phyloP scores from a whole-genome alignment of 164 flowering plant genomes.

The Liquidambar formosana region DNA sequence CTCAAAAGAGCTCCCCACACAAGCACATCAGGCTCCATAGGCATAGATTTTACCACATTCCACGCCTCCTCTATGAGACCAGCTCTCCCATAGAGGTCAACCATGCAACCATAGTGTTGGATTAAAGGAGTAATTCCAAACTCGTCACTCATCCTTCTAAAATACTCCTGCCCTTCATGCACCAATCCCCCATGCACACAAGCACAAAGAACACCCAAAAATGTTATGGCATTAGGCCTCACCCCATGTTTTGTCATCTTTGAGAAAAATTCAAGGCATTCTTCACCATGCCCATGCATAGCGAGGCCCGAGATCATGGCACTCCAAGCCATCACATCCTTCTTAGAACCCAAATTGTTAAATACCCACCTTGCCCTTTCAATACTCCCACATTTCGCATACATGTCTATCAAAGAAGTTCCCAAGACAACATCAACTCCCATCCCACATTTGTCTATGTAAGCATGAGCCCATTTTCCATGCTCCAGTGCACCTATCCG shows the following conservation, averaged over 20 bases:
- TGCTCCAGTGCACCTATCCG: slow-evolving; percentile 36
- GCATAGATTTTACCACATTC: slow-evolving; percentile 34
- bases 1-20: slow-evolving; percentile 49
- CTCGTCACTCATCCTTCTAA: slow-evolving; percentile 34
- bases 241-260: slow-evolving; percentile 28
- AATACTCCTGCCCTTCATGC: slow-evolving; percentile 32
- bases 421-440: slow-evolving; percentile 30
- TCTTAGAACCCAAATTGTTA: slow-evolving; percentile 23
- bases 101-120: slow-evolving; percentile 47
- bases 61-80: slow-evolving; percentile 38
- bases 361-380: slow-evolving; percentile 33
- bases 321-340: slow-evolving; percentile 46
- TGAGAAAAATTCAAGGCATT: slow-evolving; percentile 28
- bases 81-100: slow-evolving; percentile 41
- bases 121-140: slow-evolving; percentile 31
- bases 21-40: slow-evolving; percentile 43
- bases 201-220: slow-evolving; percentile 36
- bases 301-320: slow-evolving; percentile 39
- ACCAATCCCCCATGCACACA: slow-evolving; percentile 45
- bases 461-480: slow-evolving; percentile 40
- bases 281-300: slow-evolving; percentile 33
- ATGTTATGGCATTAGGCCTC: slow-evolving; percentile 36
- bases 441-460: slow-evolving; percentile 29
- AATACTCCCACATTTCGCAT: slow-evolving; percentile 26
- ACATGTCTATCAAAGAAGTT: slow-evolving; percentile 31